Evolutionary conservation across 805 yeast genomes (phyloP).

Genomic region (Teunomyces cretensis): DNA sequence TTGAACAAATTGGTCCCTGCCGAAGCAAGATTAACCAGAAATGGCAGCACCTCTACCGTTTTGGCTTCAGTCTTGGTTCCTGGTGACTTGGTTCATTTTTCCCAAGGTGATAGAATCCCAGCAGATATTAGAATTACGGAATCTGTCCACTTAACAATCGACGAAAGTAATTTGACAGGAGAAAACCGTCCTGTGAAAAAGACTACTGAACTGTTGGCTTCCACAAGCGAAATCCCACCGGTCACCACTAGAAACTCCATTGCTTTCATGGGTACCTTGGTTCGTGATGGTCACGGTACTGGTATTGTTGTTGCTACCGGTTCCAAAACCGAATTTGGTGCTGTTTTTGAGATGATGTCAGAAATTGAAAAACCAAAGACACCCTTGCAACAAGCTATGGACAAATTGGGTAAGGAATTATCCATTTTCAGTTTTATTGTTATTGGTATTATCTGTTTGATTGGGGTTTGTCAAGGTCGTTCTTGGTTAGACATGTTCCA

Average conservation of each 20-base stretch:
- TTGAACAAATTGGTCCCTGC: slow-evolving; percentile 93
- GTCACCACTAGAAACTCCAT: slow-evolving; percentile 71
- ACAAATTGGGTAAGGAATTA: slow-evolving; percentile 86
- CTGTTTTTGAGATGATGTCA: slow-evolving; percentile 93
- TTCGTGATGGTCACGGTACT: slow-evolving; percentile 91
- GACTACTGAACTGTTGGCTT: slow-evolving; percentile 42
- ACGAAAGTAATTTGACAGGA: slow-evolving; percentile 94
- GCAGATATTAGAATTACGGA: slow-evolving; percentile 86
- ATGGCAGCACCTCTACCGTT: slow-evolving; percentile 73
- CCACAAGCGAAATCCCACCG: slow-evolving; percentile 41
- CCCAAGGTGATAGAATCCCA: slow-evolving; percentile 94
- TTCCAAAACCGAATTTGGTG: slow-evolving; percentile 86
- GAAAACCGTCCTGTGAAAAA: slow-evolving; percentile 89
- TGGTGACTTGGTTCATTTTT: slow-evolving; percentile 88
- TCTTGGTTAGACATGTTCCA: slow-evolving; percentile 98
- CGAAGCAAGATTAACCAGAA: slow-evolving; percentile 88
- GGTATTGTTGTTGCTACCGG: slow-evolving; percentile 95
- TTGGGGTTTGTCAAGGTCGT: slow-evolving; percentile 90
- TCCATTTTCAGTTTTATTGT: slow-evolving; percentile 81
- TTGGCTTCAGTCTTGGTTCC: slow-evolving; percentile 89
- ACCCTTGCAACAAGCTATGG: slow-evolving; percentile 95
- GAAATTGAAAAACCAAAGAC: slow-evolving; percentile 97
- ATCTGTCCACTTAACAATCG: slow-evolving; percentile 78
- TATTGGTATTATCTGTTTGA: slow-evolving; percentile 86
- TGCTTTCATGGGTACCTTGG: slow-evolving; percentile 97